Evolutionary conservation across 345 rosid genomes (phyloP), one percentile per base, ranked within the genome.

Genomic region (Pugionium cornutum): DNA sequence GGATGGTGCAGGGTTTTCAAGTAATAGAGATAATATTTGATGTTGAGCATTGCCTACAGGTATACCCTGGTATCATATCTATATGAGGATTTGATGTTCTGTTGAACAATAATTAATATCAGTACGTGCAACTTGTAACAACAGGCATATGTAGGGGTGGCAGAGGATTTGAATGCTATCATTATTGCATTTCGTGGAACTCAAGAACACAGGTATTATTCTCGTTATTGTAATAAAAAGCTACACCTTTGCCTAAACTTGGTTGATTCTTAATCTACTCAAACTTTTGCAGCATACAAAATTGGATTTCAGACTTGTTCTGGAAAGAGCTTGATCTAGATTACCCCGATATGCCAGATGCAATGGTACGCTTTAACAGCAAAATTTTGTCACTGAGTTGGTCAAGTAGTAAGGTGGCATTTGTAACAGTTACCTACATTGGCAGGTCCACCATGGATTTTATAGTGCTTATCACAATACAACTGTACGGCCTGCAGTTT

Each of bases 301-400:
- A 92, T 56, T 92, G 98, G 97, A 60, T 89, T 59, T 84, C 83
- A 75, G 98, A 92, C 75, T 81, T 92, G 45, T 89, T 77, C 69
- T 89, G 96, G 97, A 81, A 92, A 77, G 92, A 92, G 80, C 97
- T 89, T 9, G 98, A 92, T 84, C 67, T 92, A 39, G 81, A 86
- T 43, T 92, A 89, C 73, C 97, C 97, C 56, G 96, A 83, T 79
- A 86, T 92, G 97, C 84, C 87, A 47, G 96, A 83, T 80, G 98
- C 96, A 54, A 89, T 86, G 94, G 98, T 92, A 30, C 26, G 92
- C 74, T 36, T 60, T 46, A 10, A 69, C 7, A 4, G 30, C 43
- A 48, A 48, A 36, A 54, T 1, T 10, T 53, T 58, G 3, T 69
- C 31, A n/a, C 10, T 48, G 3, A 9, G 50, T 67, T 26, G 11